A percentile compares a stretch with the other conserved stretches of the same genome.
phyloP scores from a whole-genome alignment of 306 rosid genomes.

The Hylodesmum podocarpum region DNA sequence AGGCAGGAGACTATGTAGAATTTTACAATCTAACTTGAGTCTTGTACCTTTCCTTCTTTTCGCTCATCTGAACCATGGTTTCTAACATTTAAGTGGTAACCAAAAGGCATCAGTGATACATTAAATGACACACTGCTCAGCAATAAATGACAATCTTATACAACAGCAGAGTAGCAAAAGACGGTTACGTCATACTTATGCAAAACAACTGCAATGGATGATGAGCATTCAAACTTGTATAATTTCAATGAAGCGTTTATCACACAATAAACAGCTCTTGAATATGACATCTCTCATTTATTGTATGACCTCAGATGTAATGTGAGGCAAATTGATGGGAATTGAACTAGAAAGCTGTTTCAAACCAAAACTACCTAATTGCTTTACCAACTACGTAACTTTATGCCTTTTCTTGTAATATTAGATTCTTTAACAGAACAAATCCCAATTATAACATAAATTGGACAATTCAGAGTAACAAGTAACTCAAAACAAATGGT shows the following conservation, averaged over 20 bases:
- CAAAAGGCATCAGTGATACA: not conserved
- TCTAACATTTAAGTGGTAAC: not conserved
- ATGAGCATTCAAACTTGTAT: not conserved
- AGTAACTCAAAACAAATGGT: not conserved
- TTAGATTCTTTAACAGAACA: not conserved
- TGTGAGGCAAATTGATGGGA: not conserved
- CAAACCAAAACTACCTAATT: not conserved
- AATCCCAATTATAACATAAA: not conserved
- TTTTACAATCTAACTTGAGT: too few species aligned
- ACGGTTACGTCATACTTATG: not conserved
- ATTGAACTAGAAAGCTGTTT: not conserved
- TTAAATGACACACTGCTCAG: not conserved
- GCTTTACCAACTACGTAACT: not conserved
- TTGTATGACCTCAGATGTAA: not conserved
- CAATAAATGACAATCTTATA: not conserved
- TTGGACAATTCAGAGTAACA: not conserved
- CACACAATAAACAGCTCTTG: not conserved
- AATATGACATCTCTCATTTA: not conserved
- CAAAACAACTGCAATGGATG: not conserved
- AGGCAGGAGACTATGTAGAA: not conserved
- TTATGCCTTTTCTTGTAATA: not conserved
- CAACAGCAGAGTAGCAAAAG: not conserved
- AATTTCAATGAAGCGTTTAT: not conserved
- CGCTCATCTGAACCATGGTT: too few species aligned
- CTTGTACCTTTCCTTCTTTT: not conserved